A percentile compares a stretch with the other conserved stretches of the same genome.
Conservation (phyloP, 345 rosid genomes). For the Brassica cretica region DNA sequence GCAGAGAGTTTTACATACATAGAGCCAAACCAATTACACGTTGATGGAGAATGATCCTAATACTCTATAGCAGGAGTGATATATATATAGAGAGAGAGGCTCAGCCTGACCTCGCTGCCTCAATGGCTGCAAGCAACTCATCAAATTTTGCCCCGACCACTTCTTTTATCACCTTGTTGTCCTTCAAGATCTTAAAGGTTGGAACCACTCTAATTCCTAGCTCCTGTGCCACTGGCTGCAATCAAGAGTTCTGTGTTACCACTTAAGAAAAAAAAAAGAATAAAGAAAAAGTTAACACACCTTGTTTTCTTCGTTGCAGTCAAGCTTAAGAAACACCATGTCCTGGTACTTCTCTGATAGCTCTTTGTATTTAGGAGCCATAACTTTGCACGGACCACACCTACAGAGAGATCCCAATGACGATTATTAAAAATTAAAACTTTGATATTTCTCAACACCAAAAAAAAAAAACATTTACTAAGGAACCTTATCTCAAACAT, state of each 20-base stretch:
- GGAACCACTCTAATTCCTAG: slow-evolving; percentile 87
- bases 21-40: slow-evolving; percentile 24
- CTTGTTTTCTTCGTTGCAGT: slow-evolving; percentile 90
- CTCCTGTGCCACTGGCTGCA: slow-evolving; percentile 92
- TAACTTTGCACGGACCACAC: slow-evolving; percentile 97
- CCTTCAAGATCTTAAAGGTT: slow-evolving; percentile 84
- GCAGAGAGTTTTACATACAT: slow-evolving; percentile 9
- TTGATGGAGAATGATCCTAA: slow-evolving; percentile 17
- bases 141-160: slow-evolving; percentile 82
- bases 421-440: neutral
- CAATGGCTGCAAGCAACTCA: slow-evolving; percentile 72
- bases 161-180: slow-evolving; percentile 66
- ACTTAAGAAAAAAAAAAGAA: neutral
- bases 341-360: slow-evolving; percentile 74
- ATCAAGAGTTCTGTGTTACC: slow-evolving; percentile 4
- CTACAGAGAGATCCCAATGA: slow-evolving; percentile 32
- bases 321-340: slow-evolving; percentile 89
- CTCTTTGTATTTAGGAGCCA: slow-evolving; percentile 77
- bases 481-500: slow-evolving; percentile 7
- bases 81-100: slow-evolving; percentile 12
- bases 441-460: neutral
- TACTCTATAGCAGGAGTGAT: slow-evolving; percentile 28
- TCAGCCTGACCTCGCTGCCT: slow-evolving; percentile 65
- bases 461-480: neutral
- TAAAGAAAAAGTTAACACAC: slow-evolving; percentile 34